Conservation (phyloP, 2,329 filamentous ascomycete species). For the Fusarium penzigii region DNA sequence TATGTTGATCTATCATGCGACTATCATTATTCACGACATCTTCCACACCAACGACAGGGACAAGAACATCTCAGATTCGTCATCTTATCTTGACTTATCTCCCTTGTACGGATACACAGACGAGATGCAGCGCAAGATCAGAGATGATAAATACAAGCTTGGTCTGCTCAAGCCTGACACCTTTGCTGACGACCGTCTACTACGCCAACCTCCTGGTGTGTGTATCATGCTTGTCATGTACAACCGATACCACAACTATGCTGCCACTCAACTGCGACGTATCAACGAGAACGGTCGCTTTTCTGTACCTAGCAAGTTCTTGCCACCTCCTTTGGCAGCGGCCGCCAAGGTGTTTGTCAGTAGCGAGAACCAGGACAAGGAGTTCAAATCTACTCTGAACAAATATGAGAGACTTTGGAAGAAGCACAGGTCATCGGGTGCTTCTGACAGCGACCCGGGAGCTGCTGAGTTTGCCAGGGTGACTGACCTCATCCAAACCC, state of each 20-base stretch:
- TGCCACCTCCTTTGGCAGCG: too few relatives aligned
- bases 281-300: slow-evolving; percentile 47
- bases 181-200: slow-evolving; percentile 64
- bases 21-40: slow-evolving; percentile 54
- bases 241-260: slow-evolving; percentile 78
- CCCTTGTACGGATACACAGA: slow-evolving; percentile 43
- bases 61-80: slow-evolving; percentile 34
- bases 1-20: slow-evolving; percentile 50
- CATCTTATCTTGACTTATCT: slow-evolving; percentile 49
- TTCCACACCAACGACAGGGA: slow-evolving; percentile 40
- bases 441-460: too few relatives aligned
- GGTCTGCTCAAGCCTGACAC: slow-evolving; percentile 55
- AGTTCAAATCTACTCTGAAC: too few relatives aligned
- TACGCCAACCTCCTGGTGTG: slow-evolving; percentile 66
- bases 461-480: too few relatives aligned
- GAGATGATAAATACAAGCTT: slow-evolving; percentile 33
- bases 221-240: slow-evolving; percentile 71
- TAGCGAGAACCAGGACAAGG: too few relatives aligned
- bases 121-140: slow-evolving; percentile 35
- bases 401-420: too few relatives aligned
- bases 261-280: slow-evolving; percentile 65
- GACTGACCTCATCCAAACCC: too few relatives aligned
- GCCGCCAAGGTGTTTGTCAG: too few relatives aligned
- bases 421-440: too few relatives aligned
- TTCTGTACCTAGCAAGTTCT: slow-evolving; percentile 20